Base-by-base conservation (phyloP, 306 rosid species). In the Malus fusca region DNA sequence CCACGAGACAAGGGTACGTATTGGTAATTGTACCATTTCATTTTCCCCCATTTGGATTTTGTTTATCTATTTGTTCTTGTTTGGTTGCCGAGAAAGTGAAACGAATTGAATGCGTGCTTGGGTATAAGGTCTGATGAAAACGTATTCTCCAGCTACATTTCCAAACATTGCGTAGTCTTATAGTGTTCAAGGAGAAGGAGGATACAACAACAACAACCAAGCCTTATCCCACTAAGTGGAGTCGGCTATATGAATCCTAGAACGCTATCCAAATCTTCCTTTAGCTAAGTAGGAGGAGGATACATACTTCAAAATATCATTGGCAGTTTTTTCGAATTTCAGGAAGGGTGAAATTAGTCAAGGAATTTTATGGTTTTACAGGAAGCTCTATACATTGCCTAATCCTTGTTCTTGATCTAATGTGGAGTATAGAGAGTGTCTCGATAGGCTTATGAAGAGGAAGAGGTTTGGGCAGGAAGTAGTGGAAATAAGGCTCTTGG, bases 1-100 rank as follows among this genome's bases (percentile, higher is more conserved):
- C 78, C 72, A 75, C 63, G 83, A 84, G 73, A 72, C 88, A 77
- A 77, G 97, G 91, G 98, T 42, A 42, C 2, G 44, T 42, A 42
- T 42, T 42, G 44, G 42, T 37, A 88, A 67, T 37, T 59, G 7
- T 15, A 12, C 61, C 28, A 3, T 28, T 77, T 19, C 44, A 42
- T 7, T n/a, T 51, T 3, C 25, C 46, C n/a, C 22, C n/a, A 0
- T 15, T 8, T 19, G 19, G n/a, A 4, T 15, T 14, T 56, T 28
- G 4, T 43, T 75, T 15, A 48, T 22, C 31, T 48, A 5, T 8
- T 23, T 3, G 26, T 7, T 11, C 56, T 15, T 23, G 31, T 53
- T 42, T 52, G 22, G n/a, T 58, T 53, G 53, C 6, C 23, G 26
- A 18, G 23, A 48, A 66, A 17, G 11, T 22, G 25, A 74, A 35